A percentile compares a stretch with the other conserved stretches of the same genome.
phyloP scores from a whole-genome alignment of 768 basidiomycete species.

The Tulasnella sp. region DNA sequence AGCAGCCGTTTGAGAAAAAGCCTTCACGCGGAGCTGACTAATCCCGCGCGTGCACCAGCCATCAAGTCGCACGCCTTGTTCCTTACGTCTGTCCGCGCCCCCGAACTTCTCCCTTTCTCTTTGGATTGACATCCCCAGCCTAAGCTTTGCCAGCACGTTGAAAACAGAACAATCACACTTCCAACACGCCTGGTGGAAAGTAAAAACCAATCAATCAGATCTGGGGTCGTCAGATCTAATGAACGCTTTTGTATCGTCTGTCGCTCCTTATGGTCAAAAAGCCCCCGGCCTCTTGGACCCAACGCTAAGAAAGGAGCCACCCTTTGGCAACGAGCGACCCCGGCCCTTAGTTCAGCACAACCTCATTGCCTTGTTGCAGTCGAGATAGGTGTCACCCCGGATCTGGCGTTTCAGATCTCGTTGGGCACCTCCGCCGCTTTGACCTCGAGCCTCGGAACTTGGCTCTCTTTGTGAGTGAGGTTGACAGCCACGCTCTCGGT shows the following conservation, averaged over 20 bases:
- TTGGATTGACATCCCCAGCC: not conserved
- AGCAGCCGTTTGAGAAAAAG: not conserved
- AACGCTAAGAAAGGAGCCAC: not conserved
- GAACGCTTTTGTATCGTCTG: too few species aligned
- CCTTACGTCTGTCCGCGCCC: not conserved
- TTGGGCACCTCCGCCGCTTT: not conserved
- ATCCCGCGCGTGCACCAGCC: not conserved
- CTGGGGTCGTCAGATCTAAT: too few species aligned
- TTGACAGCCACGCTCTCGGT: not conserved
- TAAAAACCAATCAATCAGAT: too few species aligned
- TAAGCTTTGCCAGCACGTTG: too few species aligned
- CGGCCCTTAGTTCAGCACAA: not conserved
- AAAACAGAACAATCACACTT: too few species aligned
- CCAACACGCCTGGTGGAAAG: too few species aligned
- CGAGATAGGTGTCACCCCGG: not conserved
- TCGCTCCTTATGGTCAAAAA: too few species aligned
- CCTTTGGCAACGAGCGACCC: not conserved
- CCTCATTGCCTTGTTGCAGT: not conserved
- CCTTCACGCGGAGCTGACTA: not conserved
- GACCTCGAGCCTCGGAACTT: too few species aligned
- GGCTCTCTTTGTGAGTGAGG: not conserved
- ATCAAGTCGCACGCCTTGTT: not conserved
- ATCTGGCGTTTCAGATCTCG: constrained; percentile 6
- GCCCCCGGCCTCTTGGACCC: too few species aligned
- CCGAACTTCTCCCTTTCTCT: constrained; percentile 3